Base-by-base conservation (phyloP, 371 early-diverging fungal species). In the Furculomyces boomerangus region DNA sequence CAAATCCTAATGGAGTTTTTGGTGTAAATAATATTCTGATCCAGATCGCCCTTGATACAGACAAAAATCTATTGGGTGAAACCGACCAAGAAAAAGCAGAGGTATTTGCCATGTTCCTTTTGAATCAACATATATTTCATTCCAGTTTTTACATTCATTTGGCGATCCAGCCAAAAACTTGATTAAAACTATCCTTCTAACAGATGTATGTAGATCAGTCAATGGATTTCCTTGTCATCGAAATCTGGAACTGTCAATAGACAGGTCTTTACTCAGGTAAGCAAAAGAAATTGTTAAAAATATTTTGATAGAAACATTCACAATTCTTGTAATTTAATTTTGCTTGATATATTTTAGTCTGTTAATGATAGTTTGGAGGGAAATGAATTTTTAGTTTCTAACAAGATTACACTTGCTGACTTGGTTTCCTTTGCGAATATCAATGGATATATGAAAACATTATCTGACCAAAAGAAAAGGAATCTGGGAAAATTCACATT, bases 341-440 rank as follows among this genome's bases (percentile, higher is more conserved):
- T 35, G 18, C 35, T 7, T 10, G 10, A 35, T 10, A 35, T 10
- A 10, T 35, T n/a, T 16, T 65, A 79, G 73, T 67, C 73, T 27
- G 73, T 86, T 60, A 76, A 85, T 65, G 74, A 72, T n/a, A 76
- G 77, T 47, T 67, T 86, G 44, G 74, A 64, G 49, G 64, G 60
- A 39, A 63, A 72, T 47, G 82, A 84, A 28, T 88, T 71, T 61
- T 60, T 88, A 50, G 79, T 77, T 30, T 71, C 70, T 57, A 75
- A 83, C 67, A 56, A 63, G 49, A 60, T 84, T 47, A 74, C 81
- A 3, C 56, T 83, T 41, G 84, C 80, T 16, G 89, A 88, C 60
- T 49, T 86, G 24, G 74, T 78, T 28, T 59, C 74, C n/a, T 88
- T 81, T 72, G 75, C 74, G 51, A 75, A 78, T 53, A 60, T 83